Base-by-base conservation (phyloP, 1,284 basidiomycete species). In the Ceratobasidium theobromae region DNA sequence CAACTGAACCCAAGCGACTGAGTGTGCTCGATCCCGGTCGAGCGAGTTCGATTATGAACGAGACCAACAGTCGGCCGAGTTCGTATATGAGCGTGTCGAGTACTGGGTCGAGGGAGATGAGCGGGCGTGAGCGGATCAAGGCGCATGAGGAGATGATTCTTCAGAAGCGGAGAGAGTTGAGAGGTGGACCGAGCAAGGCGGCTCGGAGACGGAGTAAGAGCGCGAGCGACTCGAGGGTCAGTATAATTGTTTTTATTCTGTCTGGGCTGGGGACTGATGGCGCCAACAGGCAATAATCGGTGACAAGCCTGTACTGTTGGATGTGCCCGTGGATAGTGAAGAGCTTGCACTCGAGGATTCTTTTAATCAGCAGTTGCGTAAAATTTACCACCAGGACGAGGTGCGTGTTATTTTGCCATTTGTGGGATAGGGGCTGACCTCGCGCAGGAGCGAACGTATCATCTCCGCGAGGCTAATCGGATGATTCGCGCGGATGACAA, bases 401-500 rank as follows among this genome's bases (percentile, higher is more conserved):
- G 68, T 70, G 30, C 74, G 84, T 38, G 35, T n/a, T n/a, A n/a
- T 6, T 16, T 38, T 6, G 35, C 35, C 35, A 16, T 8, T 38
- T 6, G 35, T 38, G 35, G 35, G 6, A 38, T 6, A 6, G 35
- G 16, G 35, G 35, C 35, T 38, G 16, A 38, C 16, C 35, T 6
- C 35, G 35, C 43, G 64, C 46, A 79, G 76, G 57, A 32, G 27
- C 76, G 81, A 70, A 81, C 79, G 68, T 88, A 88, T 76, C 80
- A 80, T 49, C 79, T 95, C 62, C 84, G 86, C 21, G 86, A 93
- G 74, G 87, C 82, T 45, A 82, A 85, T 70, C 81, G 79, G 33
- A 88, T 84, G n/a, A 91, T 95, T 46, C 90, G 91, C 72, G 92
- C 91, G 3, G 74, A 75, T 12, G 86, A 89, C 68, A 81, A 83